Conservation (phyloP, 805 yeast species). For the Candida glaebosa region DNA sequence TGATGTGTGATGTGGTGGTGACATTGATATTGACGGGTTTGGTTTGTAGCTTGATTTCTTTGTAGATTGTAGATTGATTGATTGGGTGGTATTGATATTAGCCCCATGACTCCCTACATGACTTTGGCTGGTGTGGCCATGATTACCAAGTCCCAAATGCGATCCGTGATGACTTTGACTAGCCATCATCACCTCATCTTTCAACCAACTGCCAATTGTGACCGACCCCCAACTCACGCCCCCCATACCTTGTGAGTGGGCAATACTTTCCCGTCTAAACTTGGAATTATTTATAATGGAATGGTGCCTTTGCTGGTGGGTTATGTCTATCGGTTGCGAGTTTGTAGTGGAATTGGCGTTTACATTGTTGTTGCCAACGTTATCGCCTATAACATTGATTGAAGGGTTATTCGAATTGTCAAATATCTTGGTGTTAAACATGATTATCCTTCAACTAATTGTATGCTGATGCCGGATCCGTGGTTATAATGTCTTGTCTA, state of each 20-base stretch:
- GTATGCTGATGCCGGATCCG: neutral
- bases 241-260: conserved; percentile 97
- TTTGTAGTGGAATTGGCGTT: conserved; percentile 12
- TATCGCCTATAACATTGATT: conserved; percentile 12
- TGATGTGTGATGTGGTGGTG: conserved; percentile 68
- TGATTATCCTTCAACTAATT: conserved; percentile 9
- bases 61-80: conserved; percentile 2
- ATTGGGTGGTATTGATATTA: neutral
- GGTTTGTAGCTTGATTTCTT: conserved; percentile 1
- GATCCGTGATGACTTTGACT: conserved; percentile 8
- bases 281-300: conserved; percentile 36
- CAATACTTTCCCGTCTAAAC: conserved; percentile 84
- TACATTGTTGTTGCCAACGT: neutral
- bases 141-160: conserved; percentile 9
- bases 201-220: conserved; percentile 92
- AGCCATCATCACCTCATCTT: conserved; percentile 81
- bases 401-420: conserved; percentile 20
- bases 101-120: conserved; percentile 1
- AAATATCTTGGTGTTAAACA: conserved; percentile 44
- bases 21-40: conserved; percentile 30
- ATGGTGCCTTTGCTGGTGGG: conserved; percentile 36
- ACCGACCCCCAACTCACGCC: conserved; percentile 97
- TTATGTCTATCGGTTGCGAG: conserved; percentile 44
- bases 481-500: neutral
- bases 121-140: conserved; percentile 6